Base-by-base conservation (phyloP, 1,139 yeast species). In the Pneumocystis carinii region DNA sequence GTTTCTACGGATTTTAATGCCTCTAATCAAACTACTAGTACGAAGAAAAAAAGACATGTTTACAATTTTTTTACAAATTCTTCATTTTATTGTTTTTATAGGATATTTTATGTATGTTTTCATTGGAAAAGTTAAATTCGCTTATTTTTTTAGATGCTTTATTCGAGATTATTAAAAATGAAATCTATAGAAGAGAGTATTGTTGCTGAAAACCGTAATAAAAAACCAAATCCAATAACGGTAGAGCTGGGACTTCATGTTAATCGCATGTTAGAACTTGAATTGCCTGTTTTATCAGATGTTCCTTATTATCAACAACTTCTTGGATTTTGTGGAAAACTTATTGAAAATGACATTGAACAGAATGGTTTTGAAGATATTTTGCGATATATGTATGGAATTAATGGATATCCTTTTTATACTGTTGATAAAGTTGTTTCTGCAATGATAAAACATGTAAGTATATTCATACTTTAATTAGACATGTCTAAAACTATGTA, bases 311-410 rank as follows among this genome's bases (percentile, higher is more conserved):
- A 92, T 73, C 75, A 78, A 55, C 97, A 92, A 74, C 81, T 90
- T 24, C 77, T 92, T 66, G 77, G 77, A 1, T 78, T 92, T 65
- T 82, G 95, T 64, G 90, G 83, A 69, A 82, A 83, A 68, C 77
- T 90, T 63, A 87, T 94, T 68, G 95, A 89, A 70, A 96, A 96
- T 37, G 95, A 90, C 57, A 77, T 92, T 63, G 98, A 92, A 70
- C 96, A 90, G 69, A 95, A 87, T 73, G 86, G 94, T 87, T 92
- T 87, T 73, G 99, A 92, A 76, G 98, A 92, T 73, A 81, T 96
- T 32, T 76, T 94, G 66, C 88, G 99, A 68, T 97, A 90, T 77
- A 97, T 95, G 0, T 92, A 88, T 76, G 83, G 94, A 70, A 94
- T 92, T 75, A 85, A 84, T 68, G 98, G 97, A 0, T 94, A 87